phyloP scores from a whole-genome alignment of 202 grass and related monocot species.

The Cymbopogon flexuosus region DNA sequence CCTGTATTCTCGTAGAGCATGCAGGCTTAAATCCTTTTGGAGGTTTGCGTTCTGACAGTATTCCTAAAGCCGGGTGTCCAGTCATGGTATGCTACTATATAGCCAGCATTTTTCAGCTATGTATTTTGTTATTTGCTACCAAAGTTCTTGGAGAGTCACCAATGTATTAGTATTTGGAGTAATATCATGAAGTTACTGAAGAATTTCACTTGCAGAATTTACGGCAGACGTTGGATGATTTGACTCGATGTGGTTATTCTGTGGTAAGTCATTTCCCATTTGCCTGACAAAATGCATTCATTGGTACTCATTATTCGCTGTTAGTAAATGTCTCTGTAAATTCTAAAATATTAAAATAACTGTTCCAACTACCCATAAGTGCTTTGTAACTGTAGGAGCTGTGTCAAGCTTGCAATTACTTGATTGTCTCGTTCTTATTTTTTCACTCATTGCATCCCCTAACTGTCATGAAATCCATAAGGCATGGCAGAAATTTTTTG shows the following conservation, averaged over 20 bases:
- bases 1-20: conserved; percentile 92
- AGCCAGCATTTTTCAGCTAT: conserved; percentile 14
- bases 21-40: conserved; percentile 97
- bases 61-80: conserved; percentile 96
- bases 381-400: background rate
- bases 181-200: background rate
- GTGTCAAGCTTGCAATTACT: background rate
- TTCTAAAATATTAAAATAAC: background rate
- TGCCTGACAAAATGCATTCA: background rate
- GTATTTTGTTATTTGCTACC: background rate
- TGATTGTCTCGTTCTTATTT: background rate
- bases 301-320: background rate
- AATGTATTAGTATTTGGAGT: conserved; percentile 2
- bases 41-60: conserved; percentile 82
- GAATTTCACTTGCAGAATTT: conserved; percentile 64
- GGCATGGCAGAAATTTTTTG: background rate
- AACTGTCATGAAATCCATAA: conserved; percentile 1
- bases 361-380: background rate
- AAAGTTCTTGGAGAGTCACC: background rate
- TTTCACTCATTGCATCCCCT: background rate
- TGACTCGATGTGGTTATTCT: conserved; percentile 90
- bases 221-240: conserved; percentile 94
- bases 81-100: conserved; percentile 54
- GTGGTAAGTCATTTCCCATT: conserved; percentile 49
- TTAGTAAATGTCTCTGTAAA: background rate